Percentiles rank a stretch among this genome's conserved stretches.
phyloP scores from a whole-genome alignment of 2,329 filamentous ascomycete genomes.

The Diaporthe ilicicola region DNA sequence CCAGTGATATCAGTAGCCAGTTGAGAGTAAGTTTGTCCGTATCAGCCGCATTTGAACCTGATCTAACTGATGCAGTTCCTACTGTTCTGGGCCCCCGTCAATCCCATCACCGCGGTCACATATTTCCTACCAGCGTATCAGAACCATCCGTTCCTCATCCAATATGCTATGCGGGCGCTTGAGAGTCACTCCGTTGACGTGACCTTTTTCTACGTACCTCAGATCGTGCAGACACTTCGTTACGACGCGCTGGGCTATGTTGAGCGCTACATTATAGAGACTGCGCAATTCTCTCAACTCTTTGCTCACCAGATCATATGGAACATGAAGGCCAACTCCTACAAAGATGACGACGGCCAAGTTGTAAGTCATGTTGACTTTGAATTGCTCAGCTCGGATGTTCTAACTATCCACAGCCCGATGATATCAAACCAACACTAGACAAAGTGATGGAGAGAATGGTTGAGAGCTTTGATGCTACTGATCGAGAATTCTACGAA shows the following conservation, averaged over 20 bases:
- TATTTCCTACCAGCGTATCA: constrained; percentile 92
- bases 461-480: constrained; percentile 79
- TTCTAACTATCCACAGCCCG: constrained; percentile 64
- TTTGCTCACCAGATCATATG: constrained; percentile 99
- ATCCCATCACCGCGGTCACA: constrained; percentile 90
- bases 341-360: constrained; percentile 93
- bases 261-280: constrained; percentile 95
- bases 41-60: constrained; percentile 28
- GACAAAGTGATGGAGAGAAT: constrained; percentile 89
- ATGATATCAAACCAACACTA: constrained; percentile 90
- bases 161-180: constrained; percentile 95
- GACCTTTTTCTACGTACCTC: constrained; percentile 98
- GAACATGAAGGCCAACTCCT: constrained; percentile 99
- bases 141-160: constrained; percentile 91
- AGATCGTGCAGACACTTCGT: constrained; percentile 93
- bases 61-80: constrained; percentile 69
- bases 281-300: constrained; percentile 95
- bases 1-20: constrained; percentile 82
- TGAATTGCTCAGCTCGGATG: background rate
- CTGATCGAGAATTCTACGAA: constrained; percentile 88
- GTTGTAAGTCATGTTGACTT: constrained; percentile 59
- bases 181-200: constrained; percentile 96
- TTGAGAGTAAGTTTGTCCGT: constrained; percentile 69
- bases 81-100: constrained; percentile 91
- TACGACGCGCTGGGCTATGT: constrained; percentile 96